These are phyloP conservation scores for Plectosphaerella sp. DNA, from an alignment of 2,329 filamentous ascomycete genomes.

Conservation along the genomic window DNA sequence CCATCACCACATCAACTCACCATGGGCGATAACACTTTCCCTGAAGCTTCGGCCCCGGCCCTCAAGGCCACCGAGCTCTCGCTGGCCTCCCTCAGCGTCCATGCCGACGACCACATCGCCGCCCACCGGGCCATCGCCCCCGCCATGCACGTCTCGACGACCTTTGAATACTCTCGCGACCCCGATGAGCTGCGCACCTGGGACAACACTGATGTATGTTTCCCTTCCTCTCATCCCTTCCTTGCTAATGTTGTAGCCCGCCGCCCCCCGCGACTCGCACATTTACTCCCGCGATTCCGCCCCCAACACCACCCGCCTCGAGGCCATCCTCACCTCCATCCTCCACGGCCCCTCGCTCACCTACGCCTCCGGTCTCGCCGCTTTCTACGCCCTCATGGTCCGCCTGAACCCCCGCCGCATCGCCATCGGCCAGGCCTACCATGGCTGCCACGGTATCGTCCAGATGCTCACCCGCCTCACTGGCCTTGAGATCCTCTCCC, in stretches of 20 bases:
- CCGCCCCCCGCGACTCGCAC: conserved; percentile 56
- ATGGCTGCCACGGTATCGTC: conserved; percentile 88
- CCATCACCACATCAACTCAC: not conserved
- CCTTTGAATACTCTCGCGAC: conserved; percentile 74
- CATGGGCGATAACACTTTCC: not conserved
- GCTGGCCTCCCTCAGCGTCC: conserved; percentile 69
- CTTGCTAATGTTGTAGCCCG: conserved; percentile 31
- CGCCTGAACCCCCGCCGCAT: conserved; percentile 78
- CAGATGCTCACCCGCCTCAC: conserved; percentile 69
- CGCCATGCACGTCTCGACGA: conserved; percentile 85
- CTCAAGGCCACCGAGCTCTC: conserved; percentile 32
- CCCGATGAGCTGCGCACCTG: conserved; percentile 57
- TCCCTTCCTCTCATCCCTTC: not conserved
- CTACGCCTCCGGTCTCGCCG: conserved; percentile 80
- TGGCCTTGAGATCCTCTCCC: conserved; percentile 65
- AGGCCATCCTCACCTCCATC: conserved; percentile 72
- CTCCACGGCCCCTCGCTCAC: conserved; percentile 67
- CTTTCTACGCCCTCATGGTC: conserved; percentile 85
- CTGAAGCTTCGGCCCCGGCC: conserved; percentile 2
- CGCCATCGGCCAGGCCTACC: conserved; percentile 81
- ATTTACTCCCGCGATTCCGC: conserved; percentile 79
- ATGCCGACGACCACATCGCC: conserved; percentile 77
- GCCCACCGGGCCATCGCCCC: conserved; percentile 76
- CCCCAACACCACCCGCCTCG: conserved; percentile 80
- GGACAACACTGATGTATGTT: conserved; percentile 52